A percentile compares a stretch with the other conserved stretches of the same genome.
phyloP scores from a whole-genome alignment of 169 alveolate genomes.

The Miamiensis avidus region DNA sequence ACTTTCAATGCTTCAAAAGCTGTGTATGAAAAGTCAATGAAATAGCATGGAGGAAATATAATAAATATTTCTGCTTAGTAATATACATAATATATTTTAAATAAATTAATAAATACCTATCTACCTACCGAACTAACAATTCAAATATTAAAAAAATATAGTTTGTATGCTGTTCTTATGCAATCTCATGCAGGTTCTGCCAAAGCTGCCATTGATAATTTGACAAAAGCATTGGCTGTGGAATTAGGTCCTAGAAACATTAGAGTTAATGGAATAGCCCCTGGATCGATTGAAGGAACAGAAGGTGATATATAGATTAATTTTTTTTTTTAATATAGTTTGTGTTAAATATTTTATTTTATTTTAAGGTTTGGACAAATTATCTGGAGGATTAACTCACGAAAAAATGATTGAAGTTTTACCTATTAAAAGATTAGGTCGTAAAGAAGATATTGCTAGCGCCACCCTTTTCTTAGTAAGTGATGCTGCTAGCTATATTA shows the following conservation, averaged over 20 bases:
- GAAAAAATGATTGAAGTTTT: conserved; percentile 35
- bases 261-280: conserved; percentile 85
- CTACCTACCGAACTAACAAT: too few relatives aligned
- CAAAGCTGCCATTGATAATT: conserved; percentile 85
- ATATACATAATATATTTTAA: conserved; percentile 49
- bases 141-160: neutral
- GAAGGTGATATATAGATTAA: conserved; percentile 46
- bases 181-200: conserved; percentile 86
- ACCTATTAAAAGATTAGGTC: conserved; percentile 72
- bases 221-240: conserved; percentile 85
- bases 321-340: too few relatives aligned
- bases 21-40: conserved; percentile 64
- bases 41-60: conserved; percentile 69
- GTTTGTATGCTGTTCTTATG: neutral
- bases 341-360: too few relatives aligned
- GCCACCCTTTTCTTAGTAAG: conserved; percentile 71
- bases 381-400: conserved; percentile 5
- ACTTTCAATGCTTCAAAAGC: conserved; percentile 77
- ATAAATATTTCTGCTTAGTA: conserved; percentile 72
- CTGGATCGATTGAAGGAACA: conserved; percentile 87
- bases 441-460: conserved; percentile 73
- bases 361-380: conserved; percentile 36
- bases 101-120: too few relatives aligned
- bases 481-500: conserved; percentile 73
- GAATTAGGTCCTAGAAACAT: conserved; percentile 88